Evolutionary conservation across 2,329 filamentous ascomycete species (phyloP).

Genomic region (Cercospora sp.): DNA sequence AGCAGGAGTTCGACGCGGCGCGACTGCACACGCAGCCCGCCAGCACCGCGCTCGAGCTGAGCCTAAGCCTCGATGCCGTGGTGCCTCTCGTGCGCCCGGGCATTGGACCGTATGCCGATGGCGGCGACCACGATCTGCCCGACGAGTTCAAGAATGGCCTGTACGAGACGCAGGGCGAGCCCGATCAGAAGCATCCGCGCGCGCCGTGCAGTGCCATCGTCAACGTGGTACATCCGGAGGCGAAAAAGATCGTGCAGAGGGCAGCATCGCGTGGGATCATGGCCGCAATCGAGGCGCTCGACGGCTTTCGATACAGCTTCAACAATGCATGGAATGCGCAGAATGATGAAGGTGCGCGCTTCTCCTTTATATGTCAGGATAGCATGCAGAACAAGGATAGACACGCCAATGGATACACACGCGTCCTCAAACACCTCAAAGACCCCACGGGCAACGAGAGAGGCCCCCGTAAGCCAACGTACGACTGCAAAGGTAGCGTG

Average conservation of each 20-base stretch:
- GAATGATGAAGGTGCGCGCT: slow-evolving; percentile 50
- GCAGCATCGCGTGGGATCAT: slow-evolving; percentile 51
- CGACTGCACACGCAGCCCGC: slow-evolving; percentile 21
- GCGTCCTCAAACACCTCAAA: slow-evolving; percentile 34
- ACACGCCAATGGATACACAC: slow-evolving; percentile 45
- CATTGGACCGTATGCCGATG: slow-evolving; percentile 36
- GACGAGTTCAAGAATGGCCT: slow-evolving; percentile 31
- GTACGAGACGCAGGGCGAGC: slow-evolving; percentile 20
- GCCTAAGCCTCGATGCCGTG: slow-evolving; percentile 26
- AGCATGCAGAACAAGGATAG: slow-evolving; percentile 54
- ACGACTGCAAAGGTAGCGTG: slow-evolving; percentile 52
- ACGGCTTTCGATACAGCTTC: slow-evolving; percentile 53
- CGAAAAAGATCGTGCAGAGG: slow-evolving; percentile 48
- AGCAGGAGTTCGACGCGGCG: slow-evolving; percentile 24
- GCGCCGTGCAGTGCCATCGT: slow-evolving; percentile 31
- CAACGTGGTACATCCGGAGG: slow-evolving; percentile 39
- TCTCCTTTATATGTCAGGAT: slow-evolving; percentile 54
- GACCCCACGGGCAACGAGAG: slow-evolving; percentile 25
- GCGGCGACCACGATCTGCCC: slow-evolving; percentile 35
- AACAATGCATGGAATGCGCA: slow-evolving; percentile 52
- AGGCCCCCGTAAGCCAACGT: slow-evolving; percentile 46
- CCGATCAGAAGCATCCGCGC: slow-evolving; percentile 22
- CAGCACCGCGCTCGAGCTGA: slow-evolving; percentile 32
- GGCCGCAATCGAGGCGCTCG: slow-evolving; percentile 46
- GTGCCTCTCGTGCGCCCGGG: slow-evolving; percentile 33